Evolutionary conservation across 257 asterid genomes (phyloP).

Genomic region (Rhazya stricta): DNA sequence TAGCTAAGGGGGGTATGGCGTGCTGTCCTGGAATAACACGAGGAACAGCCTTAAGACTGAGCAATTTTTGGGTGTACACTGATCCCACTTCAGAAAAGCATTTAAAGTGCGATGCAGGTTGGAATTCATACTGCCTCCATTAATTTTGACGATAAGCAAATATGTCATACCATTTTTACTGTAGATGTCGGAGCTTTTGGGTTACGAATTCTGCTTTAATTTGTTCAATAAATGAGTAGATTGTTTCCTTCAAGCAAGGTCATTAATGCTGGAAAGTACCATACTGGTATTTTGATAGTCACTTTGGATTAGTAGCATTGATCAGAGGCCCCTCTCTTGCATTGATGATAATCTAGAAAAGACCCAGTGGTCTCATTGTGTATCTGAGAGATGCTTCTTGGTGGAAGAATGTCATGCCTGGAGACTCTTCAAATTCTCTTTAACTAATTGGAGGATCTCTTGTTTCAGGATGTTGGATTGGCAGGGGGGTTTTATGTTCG

Average conservation of each 20-base stretch:
- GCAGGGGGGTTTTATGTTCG: background rate
- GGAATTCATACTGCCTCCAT: background rate
- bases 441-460: background rate
- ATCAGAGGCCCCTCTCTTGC: no score
- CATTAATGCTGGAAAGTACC: no score
- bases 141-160: background rate
- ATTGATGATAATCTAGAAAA: no score
- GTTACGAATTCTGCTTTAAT: background rate
- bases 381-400: background rate
- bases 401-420: background rate
- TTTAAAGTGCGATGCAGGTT: background rate
- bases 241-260: no score
- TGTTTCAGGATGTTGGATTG: background rate
- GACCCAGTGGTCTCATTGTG: background rate
- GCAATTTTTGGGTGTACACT: background rate
- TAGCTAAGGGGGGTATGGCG: conserved; percentile 5
- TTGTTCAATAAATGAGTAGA: background rate
- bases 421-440: background rate
- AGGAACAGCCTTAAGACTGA: background rate
- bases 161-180: no score
- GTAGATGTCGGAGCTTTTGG: no score
- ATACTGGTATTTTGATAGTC: no score
- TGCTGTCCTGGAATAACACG: background rate
- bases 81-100: background rate
- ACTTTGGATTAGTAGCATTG: no score